A percentile compares a stretch with the other conserved stretches of the same genome.
Conservation (phyloP, 1,284 basidiomycete species). For the Microbotryomycetes sp. region DNA sequence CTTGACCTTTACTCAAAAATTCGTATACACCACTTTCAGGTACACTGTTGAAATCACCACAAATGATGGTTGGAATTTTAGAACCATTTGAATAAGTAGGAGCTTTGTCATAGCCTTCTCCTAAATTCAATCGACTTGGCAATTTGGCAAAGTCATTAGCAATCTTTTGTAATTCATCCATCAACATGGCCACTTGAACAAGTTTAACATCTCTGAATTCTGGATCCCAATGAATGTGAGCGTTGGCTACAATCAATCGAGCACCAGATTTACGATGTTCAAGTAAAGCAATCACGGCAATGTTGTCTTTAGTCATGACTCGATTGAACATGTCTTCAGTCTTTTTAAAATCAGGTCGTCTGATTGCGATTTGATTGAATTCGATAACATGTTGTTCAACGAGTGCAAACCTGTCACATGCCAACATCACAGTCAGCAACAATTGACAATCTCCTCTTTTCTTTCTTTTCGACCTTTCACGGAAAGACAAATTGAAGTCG, state of each 20-base stretch:
- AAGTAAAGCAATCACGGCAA: conserved; percentile 79
- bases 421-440: background rate
- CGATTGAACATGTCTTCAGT: conserved; percentile 99
- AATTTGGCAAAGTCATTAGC: conserved; percentile 76
- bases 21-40: conserved; percentile 87
- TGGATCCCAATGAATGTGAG: conserved; percentile 91
- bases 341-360: conserved; percentile 91
- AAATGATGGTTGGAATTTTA: conserved; percentile 86
- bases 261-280: conserved; percentile 83
- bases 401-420: conserved; percentile 64
- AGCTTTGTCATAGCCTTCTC: conserved; percentile 41
- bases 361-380: conserved; percentile 88
- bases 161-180: conserved; percentile 90
- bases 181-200: conserved; percentile 83
- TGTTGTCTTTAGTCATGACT: conserved; percentile 91
- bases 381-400: conserved; percentile 93
- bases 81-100: conserved; percentile 71
- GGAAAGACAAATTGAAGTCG: conserved; percentile 20
- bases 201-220: conserved; percentile 94
- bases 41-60: conserved; percentile 91
- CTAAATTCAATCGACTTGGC: conserved; percentile 56
- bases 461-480: no score
- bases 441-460: no score
- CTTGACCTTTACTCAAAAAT: conserved; percentile 65
- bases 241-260: conserved; percentile 81